These are phyloP conservation scores for Peronospora belbahrii DNA, from an alignment of 352 stramenopile genomes.

Conservation along the genomic window DNA sequence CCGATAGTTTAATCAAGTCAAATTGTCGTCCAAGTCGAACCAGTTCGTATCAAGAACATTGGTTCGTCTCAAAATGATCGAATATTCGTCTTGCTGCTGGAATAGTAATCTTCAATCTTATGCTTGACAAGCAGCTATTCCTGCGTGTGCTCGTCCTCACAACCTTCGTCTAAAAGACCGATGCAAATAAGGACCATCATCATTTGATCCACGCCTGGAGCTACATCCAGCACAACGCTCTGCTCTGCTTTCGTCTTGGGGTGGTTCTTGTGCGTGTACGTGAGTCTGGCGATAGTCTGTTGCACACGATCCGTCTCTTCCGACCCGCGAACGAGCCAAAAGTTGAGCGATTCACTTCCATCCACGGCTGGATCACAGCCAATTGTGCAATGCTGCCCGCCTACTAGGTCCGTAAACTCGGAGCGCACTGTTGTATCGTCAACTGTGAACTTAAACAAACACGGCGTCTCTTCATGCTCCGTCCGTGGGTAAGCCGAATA, in stretches of 20 bases:
- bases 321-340: constrained; percentile 31
- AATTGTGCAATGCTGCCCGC: constrained; percentile 23
- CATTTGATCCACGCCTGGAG: constrained; percentile 28
- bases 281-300: constrained; percentile 24
- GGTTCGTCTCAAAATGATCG: too few species aligned
- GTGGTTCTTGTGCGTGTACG: constrained; percentile 21
- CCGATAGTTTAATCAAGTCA: too few species aligned
- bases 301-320: constrained; percentile 21
- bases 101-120: too few species aligned
- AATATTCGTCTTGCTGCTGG: too few species aligned
- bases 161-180: constrained; percentile 27
- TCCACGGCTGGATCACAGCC: constrained; percentile 20
- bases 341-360: constrained; percentile 18
- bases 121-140: constrained; percentile 6
- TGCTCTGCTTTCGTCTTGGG: constrained; percentile 13
- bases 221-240: constrained; percentile 26
- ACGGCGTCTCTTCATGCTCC: constrained; percentile 33
- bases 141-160: constrained; percentile 22
- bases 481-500: constrained; percentile 32
- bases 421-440: constrained; percentile 22
- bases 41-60: too few species aligned
- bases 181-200: constrained; percentile 42
- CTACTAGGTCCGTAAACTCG: constrained; percentile 32
- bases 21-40: too few species aligned
- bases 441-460: constrained; percentile 28